Evolutionary conservation across 805 yeast species (phyloP), one percentile per base, ranked within the genome.

Genomic region (Metschnikowia baotianmanensis): DNA sequence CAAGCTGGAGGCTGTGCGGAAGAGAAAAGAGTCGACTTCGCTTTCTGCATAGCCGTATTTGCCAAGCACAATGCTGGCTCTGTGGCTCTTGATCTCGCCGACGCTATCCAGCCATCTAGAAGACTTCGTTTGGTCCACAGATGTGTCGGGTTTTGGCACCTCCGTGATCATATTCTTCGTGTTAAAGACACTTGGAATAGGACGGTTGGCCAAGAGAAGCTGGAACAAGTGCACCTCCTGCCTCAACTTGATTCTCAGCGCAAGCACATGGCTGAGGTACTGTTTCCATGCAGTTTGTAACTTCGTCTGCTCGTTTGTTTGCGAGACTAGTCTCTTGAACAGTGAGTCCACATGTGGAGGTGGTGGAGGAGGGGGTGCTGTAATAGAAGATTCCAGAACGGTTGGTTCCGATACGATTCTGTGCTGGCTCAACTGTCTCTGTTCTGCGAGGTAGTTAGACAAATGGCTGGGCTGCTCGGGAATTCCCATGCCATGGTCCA

Each of bases 161-260:
- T 17, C 20, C 1, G 37, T 18, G 30, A 9, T 20, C 16, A 5
- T 17, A 6, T 16, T 9, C 1, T 26, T 25, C 15, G 17, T 19
- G n/a, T 26, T 31, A 28, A 40, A 47, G 19, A 37, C 32, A 9
- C 33, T 30, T 1, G 55, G 52, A 22, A 50, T 28, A 3, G 40
- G 44, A 36, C 31, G 42, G 29, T 45, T 36, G 21, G 56, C 52
- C 31, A 46, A 35, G 11, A 51, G 40, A 5, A 46, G 31, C 45
- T 66, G 69, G 57, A 60, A 69, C 36, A 58, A 44, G 22, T 48
- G 53, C 42, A 69, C 67, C 41, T 69, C 75, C 45, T 67, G 73
- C 31, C 74, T 54, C 36, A 69, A 53, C 42, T 61, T 61, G 34
- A 69, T 67, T 21, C 75, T 47, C 49, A 61, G 65, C 22, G 55